These are phyloP conservation scores for Scutellaria baicalensis DNA, from an alignment of 257 asterid genomes.

Conservation along the genomic window DNA sequence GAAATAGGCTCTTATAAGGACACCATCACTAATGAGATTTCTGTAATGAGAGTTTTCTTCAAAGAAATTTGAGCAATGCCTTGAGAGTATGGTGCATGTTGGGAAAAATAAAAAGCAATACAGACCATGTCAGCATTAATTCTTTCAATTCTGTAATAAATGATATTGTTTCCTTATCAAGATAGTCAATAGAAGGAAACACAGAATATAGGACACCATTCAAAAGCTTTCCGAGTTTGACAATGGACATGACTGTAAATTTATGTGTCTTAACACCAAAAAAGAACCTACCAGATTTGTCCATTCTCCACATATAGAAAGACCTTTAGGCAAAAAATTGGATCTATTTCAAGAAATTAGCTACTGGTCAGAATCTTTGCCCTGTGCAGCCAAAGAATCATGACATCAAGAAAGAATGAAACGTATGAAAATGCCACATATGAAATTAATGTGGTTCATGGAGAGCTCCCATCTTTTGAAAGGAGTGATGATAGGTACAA, in stretches of 20 bases:
- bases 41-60: background rate
- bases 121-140: background rate
- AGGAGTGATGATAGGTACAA: conserved; percentile 26
- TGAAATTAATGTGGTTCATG: conserved; percentile 4
- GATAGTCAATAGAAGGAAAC: conserved; percentile 15
- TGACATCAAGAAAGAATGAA: conserved; percentile 25
- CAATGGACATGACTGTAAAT: background rate
- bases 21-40: conserved; percentile 8
- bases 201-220: background rate
- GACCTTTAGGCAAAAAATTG: background rate
- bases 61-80: conserved; percentile 7
- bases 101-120: background rate
- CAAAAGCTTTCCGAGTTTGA: background rate
- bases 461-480: conserved; percentile 19
- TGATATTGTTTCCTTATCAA: conserved; percentile 9
- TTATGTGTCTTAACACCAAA: background rate
- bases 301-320: background rate
- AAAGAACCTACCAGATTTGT: background rate
- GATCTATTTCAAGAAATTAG: background rate
- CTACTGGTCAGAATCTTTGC: background rate
- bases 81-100: background rate
- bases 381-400: background rate
- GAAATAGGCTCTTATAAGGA: conserved; percentile 10
- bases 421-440: conserved; percentile 14
- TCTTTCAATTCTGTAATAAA: conserved; percentile 16